A percentile compares a stretch with the other conserved stretches of the same genome.
Conservation (phyloP, 192 early-diverging fungal species). For the Spizellomyces sp. region DNA sequence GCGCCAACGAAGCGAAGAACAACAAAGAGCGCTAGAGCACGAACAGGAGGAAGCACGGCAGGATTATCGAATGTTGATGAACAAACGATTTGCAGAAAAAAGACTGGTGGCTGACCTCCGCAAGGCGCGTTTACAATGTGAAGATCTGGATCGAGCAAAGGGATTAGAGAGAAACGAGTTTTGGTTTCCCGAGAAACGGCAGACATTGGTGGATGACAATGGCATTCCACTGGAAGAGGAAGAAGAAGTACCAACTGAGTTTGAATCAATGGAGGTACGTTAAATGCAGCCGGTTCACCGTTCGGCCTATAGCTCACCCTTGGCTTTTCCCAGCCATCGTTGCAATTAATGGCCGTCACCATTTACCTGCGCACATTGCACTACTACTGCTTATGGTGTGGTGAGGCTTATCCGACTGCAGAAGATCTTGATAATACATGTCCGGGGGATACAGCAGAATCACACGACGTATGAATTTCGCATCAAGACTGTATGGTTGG, state of each 20-base stretch:
- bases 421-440: slow-evolving; percentile 61
- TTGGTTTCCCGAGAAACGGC: slow-evolving; percentile 27
- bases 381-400: slow-evolving; percentile 73
- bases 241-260: slow-evolving; percentile 14
- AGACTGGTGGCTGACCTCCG: slow-evolving; percentile 10
- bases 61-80: slow-evolving; percentile 21
- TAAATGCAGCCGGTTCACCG: too few species aligned
- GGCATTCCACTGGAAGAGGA: background rate
- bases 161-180: slow-evolving; percentile 26
- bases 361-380: slow-evolving; percentile 56
- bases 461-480: slow-evolving; percentile 47
- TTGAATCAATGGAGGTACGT: slow-evolving; percentile 33
- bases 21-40: slow-evolving; percentile 1
- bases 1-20: background rate
- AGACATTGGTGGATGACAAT: slow-evolving; percentile 11
- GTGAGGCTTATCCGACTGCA: slow-evolving; percentile 48
- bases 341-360: slow-evolving; percentile 52
- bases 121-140: slow-evolving; percentile 25
- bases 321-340: slow-evolving; percentile 33
- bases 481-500: background rate
- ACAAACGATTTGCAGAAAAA: slow-evolving; percentile 9
- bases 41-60: background rate
- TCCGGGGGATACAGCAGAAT: slow-evolving; percentile 61
- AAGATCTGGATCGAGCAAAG: slow-evolving; percentile 23
- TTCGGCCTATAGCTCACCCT: too few species aligned